Percentiles rank a stretch among this genome's conserved stretches.
Evolutionary conservation across 192 early-diverging fungal genomes (phyloP).

Genomic region (Coemansia sp.): DNA sequence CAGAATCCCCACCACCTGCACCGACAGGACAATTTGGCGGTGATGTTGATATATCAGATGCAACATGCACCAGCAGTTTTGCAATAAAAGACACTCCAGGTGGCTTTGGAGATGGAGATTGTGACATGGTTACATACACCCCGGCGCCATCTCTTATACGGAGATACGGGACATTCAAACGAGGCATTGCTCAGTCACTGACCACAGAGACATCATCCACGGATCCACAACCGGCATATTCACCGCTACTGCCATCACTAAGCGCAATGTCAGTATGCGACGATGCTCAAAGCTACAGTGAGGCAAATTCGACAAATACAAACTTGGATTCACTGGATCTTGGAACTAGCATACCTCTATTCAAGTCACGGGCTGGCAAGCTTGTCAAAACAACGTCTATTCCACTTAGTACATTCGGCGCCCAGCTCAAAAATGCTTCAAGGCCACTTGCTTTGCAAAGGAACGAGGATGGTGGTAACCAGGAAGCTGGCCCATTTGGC

Average conservation of each 20-base stretch:
- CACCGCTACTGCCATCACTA: constrained; percentile 21
- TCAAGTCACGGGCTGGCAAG: constrained; percentile 26
- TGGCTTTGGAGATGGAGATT: not conserved
- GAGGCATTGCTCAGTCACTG: not conserved
- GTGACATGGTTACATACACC: constrained; percentile 23
- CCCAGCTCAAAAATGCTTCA: constrained; percentile 5
- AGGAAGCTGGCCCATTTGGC: not conserved
- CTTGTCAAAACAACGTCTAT: constrained; percentile 48
- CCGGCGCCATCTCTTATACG: constrained; percentile 39
- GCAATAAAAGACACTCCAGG: not conserved
- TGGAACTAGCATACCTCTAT: constrained; percentile 8
- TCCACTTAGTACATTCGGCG: constrained; percentile 35
- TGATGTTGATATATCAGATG: not conserved
- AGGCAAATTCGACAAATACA: not conserved
- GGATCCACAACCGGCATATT: not conserved
- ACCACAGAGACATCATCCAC: not conserved
- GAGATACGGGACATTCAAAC: constrained; percentile 12
- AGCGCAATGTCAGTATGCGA: constrained; percentile 21
- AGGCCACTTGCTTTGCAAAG: constrained; percentile 6
- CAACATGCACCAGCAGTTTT: not conserved
- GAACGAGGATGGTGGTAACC: constrained; percentile 3
- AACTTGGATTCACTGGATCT: not conserved
- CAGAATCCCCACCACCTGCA: not conserved
- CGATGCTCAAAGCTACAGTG: not conserved
- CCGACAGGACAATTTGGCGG: not conserved